Evolutionary conservation across 2,329 filamentous ascomycete genomes (phyloP), one percentile per base, ranked within the genome.

Genomic region (Allantophomopsis cytisporea): DNA sequence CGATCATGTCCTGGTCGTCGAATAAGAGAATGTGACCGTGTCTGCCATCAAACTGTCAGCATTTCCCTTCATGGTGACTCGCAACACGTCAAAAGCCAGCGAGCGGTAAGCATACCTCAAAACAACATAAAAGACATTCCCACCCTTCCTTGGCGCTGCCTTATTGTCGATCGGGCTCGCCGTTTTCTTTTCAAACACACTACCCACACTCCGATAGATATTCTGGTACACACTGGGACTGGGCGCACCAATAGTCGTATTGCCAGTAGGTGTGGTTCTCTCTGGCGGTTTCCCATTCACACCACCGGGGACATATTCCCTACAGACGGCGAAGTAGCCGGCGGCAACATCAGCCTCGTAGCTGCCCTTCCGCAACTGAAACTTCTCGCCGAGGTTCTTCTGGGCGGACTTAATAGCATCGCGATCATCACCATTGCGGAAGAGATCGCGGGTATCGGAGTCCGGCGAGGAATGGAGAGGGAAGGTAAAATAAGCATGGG

Each of bases 11-110:
- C 39, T 86, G 79, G 54, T 96, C 88, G 56, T 98, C 91, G 59
- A 95, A 98, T 8, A 98, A 76, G 85, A 98, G 95, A 38, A 98
- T 65, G 56, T 96, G 88, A 31, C 89, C 88, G 60, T 95, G 88
- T 55, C 87, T 88, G 44, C 7, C 28, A 35, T 12, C 13, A 28
- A 20, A 37, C 14, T 35, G 31, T 21, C 33, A 39, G 30, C 31
- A 31, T 53, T 41, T 50, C 40, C 28, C 31, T 31, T 28, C 23
- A 28, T 3, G 5, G 3, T 28, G 5, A 28, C 36, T 37, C 33
- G 12, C 10, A 36, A 38, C 35, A 30, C 18, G 41, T 41, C 35
- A 39, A 35, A 39, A 45, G 23, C 18, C 20, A 31, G 11, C 17
- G 21, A 4, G 15, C 20, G 10, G 7, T 28, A 20, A 34, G 11